Evolutionary conservation across 306 rosid species (phyloP).

Genomic region (Lablab purpureus): DNA sequence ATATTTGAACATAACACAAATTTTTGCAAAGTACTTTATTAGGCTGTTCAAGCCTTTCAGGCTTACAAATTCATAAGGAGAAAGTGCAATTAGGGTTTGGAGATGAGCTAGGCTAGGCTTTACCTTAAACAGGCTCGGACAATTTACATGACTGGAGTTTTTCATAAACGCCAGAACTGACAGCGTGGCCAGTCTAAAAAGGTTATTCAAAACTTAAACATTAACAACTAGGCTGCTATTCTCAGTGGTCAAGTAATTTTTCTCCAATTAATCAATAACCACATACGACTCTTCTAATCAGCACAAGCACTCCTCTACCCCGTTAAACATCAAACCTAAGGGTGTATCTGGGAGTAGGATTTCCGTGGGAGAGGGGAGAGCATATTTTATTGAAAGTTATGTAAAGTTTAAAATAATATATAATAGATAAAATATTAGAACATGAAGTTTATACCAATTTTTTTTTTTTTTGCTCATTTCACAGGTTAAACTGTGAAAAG

Average conservation of each 20-base stretch:
- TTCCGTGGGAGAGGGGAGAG: background rate
- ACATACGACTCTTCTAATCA: constrained; percentile 11
- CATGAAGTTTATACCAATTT: background rate
- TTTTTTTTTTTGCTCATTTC: background rate
- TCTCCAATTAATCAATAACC: too few relatives aligned
- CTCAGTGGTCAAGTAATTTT: background rate
- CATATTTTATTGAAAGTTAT: background rate
- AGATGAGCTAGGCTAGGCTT: background rate
- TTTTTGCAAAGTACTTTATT: constrained; percentile 13
- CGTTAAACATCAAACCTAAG: background rate
- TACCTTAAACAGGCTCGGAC: background rate
- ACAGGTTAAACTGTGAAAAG: background rate
- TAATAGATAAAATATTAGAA: background rate
- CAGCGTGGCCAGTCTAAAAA: background rate
- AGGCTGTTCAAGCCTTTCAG: background rate
- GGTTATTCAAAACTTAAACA: background rate
- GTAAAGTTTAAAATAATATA: background rate
- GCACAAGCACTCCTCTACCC: background rate
- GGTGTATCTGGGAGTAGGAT: background rate
- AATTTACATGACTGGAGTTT: background rate
- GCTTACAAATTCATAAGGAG: background rate
- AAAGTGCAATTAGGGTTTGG: background rate
- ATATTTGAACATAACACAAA: constrained; percentile 18
- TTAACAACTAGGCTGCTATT: background rate
- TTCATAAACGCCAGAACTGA: background rate